Evolutionary conservation across 805 yeast species (phyloP).

Genomic region (Nakazawaea populi): DNA sequence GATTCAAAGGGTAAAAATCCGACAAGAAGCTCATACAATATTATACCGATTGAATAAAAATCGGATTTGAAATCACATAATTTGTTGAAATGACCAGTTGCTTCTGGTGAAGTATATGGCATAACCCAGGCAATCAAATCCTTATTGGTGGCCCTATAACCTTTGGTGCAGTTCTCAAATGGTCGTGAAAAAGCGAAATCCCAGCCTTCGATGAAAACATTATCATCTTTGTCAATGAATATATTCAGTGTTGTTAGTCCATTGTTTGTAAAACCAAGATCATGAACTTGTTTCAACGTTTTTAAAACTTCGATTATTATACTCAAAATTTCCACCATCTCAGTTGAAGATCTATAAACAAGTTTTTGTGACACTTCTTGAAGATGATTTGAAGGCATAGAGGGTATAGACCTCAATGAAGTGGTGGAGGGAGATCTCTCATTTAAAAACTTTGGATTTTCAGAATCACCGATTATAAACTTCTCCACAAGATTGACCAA

Average conservation of each 20-base stretch:
- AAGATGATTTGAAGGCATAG: not conserved
- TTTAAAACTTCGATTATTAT: conserved; percentile 18
- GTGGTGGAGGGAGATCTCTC: conserved; percentile 5
- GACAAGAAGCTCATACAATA: conserved; percentile 40
- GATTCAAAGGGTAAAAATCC: conserved; percentile 39
- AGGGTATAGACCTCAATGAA: not conserved
- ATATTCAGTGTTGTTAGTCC: conserved; percentile 36
- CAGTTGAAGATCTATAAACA: conserved; percentile 3
- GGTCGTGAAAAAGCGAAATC: conserved; percentile 38
- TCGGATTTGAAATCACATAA: conserved; percentile 42
- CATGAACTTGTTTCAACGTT: conserved; percentile 27
- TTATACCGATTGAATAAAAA: conserved; percentile 43
- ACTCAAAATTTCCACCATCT: conserved; percentile 18
- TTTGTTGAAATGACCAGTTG: conserved; percentile 31
- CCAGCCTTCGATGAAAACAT: conserved; percentile 39
- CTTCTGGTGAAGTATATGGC: conserved; percentile 47
- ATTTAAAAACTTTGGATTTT: not conserved
- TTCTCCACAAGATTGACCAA: not conserved
- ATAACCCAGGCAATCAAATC: conserved; percentile 30
- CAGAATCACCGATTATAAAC: not conserved
- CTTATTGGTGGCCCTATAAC: conserved; percentile 35
- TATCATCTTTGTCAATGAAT: conserved; percentile 23
- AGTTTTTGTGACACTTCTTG: not conserved
- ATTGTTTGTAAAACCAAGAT: conserved; percentile 39
- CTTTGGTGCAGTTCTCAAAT: conserved; percentile 35